These are phyloP conservation scores for Sequoiadendron giganteum DNA, from an alignment of 75 land plant genomes.

Conservation along the genomic window DNA sequence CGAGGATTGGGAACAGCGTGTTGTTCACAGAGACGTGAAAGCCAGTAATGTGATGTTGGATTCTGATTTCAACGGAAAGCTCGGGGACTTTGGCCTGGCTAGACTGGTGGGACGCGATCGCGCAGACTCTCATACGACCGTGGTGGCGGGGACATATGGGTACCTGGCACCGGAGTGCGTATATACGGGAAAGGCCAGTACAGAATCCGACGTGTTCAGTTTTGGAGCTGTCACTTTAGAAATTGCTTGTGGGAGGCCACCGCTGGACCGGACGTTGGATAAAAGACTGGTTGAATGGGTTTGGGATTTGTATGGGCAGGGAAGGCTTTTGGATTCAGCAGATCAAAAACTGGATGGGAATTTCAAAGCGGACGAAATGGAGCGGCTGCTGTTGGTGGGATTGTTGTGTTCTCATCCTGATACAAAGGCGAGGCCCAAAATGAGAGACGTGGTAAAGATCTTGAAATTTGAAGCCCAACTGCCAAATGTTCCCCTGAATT, in stretches of 20 bases:
- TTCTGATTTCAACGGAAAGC: conserved; percentile 34
- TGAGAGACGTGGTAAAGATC: conserved; percentile 51
- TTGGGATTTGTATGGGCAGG: conserved; percentile 31
- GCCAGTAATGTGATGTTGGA: conserved; percentile 57
- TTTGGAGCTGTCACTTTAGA: conserved; percentile 36
- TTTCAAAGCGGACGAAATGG: conserved; percentile 37
- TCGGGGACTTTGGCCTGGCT: conserved; percentile 56
- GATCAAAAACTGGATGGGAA: conserved; percentile 35
- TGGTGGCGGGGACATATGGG: conserved; percentile 33
- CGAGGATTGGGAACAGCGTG: background rate
- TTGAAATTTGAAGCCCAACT: conserved; percentile 26
- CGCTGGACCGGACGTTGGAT: conserved; percentile 2
- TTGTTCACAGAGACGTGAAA: conserved; percentile 50
- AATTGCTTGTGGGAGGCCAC: conserved; percentile 28
- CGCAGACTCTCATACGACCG: conserved; percentile 18
- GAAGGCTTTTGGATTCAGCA: conserved; percentile 8
- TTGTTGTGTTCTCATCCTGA: conserved; percentile 64
- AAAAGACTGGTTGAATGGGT: conserved; percentile 35
- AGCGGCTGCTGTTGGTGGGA: conserved; percentile 50
- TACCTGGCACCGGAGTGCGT: conserved; percentile 42
- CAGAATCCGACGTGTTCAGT: conserved; percentile 40
- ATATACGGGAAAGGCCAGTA: conserved; percentile 20
- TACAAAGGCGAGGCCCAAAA: conserved; percentile 42
- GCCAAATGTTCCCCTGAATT: conserved; percentile 25
- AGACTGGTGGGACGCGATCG: conserved; percentile 27